Evolutionary conservation across 495 filamentous ascomycete species (phyloP).

Genomic region (Daldinia loculata): DNA sequence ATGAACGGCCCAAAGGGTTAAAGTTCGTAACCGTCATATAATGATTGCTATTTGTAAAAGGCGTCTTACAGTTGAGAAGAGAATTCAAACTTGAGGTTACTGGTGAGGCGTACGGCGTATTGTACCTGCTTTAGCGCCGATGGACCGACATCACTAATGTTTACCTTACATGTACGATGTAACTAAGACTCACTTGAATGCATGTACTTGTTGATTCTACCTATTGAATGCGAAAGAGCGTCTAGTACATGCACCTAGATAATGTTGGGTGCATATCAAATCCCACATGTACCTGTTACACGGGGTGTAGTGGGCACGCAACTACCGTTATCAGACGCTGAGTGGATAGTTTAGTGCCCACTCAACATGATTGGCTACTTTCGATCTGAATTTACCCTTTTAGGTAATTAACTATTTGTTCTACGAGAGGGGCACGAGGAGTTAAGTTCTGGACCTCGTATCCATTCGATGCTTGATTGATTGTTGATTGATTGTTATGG

Average conservation of each 20-base stretch:
- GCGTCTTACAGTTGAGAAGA: neutral
- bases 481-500: constrained; percentile 28
- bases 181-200: no score
- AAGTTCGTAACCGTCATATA: neutral
- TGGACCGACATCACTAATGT: neutral
- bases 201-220: neutral
- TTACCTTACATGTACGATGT: no score
- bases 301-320: constrained; percentile 8
- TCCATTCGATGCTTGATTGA: constrained; percentile 7
- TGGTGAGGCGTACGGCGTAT: neutral
- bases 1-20: neutral
- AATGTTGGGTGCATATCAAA: neutral
- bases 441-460: constrained; percentile 31
- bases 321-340: constrained; percentile 28
- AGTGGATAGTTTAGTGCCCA: constrained; percentile 2
- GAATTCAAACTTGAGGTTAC: neutral
- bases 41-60: neutral
- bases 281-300: constrained; percentile 12
- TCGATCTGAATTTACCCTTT: constrained; percentile 35
- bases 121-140: neutral
- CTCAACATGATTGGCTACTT: constrained; percentile 23
- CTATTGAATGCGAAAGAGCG: no score
- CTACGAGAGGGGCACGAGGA: constrained; percentile 2
- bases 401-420: constrained; percentile 31
- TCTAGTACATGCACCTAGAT: neutral